Evolutionary conservation across 2,329 filamentous ascomycete genomes (phyloP), one percentile per base, ranked within the genome.

Genomic region (Trichoderma atroviride): DNA sequence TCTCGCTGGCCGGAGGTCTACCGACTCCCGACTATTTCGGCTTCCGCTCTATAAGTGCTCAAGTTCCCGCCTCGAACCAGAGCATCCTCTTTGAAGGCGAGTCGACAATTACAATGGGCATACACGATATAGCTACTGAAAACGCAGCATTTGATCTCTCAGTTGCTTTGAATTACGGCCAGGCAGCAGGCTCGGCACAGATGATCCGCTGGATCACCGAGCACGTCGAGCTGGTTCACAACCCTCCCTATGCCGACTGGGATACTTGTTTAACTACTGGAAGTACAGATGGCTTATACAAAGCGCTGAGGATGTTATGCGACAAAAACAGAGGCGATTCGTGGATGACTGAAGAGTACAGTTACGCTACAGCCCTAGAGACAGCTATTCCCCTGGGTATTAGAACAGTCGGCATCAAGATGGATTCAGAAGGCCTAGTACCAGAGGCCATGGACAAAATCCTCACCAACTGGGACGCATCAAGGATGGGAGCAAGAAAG

Each of bases 161-260:
- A 19, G 88, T 91, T 59, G 87, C 89, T 1, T 85, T 93, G 75
- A 93, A 94, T 77, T 94, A 94, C 76, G 90, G 89, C n/a, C 89
- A 92, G 77, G 87, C 90, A 3, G 85, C 86, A 57, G 91, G 91
- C n/a, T 85, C 89, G 33, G 87, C 90, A 3, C 91, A 92, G 76
- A 79, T 93, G 69, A 79, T 93, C 53, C 86, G 91, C 55, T 94
- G 88, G 78, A 80, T 93, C 57, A 91, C 90, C 0, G 91, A 94
- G 79, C 91, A 93, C 77, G 92, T 90, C 0, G 91, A 93, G 77
- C 84, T 93, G 72, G 87, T 92, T 13, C 90, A 92, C 78, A 85
- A 88, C 71, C 91, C 91, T 31, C 90, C 89, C 0, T 93, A 93
- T 76, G 82, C 85, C 40, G 90, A 94, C 76, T 94, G 91, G 91